Evolutionary conservation across 441 rosid genomes (phyloP), one percentile per base, ranked within the genome.

Genomic region (Brassica balearica): DNA sequence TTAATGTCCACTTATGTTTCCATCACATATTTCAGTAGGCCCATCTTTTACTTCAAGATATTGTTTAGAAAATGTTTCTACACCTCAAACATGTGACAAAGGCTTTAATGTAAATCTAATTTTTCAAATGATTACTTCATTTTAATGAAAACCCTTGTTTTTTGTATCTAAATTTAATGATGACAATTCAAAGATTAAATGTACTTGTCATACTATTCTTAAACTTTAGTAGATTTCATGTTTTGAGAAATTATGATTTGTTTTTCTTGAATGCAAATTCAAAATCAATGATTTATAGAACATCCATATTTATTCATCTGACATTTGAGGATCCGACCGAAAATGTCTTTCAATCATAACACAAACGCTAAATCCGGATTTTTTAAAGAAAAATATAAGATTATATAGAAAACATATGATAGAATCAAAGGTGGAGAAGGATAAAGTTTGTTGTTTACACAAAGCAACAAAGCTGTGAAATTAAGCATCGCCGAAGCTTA

Each of bases 401-500:
- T 29, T 46, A 2, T 46, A 46, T 46, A 11, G 4, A 46, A 29
- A 29, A 29, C 34, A 29, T 29, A 10, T 11, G 53, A 46, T 11
- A 29, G 14, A 46, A 46, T 46, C 53, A 46, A 11, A 46, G 14
- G 53, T 11, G 14, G 53, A 5, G 14, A 46, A 46, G 14, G 14
- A 46, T 10, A 48, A 48, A n/a, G 56, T 48, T 48, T 48, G 6
- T 48, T 48, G 56, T 48, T 48, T 48, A 53, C 59, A 53, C 59
- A 53, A 53, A 53, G 22, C 22, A 15, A 2, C 4, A 2, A 53
- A 53, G 9, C 22, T 53, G 8, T 53, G n/a, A 6, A 62, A 6
- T 73, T 73, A 73, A 73, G 71, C 77, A 2, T 1, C 19, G 56
- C 66, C 36, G 85, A 6, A 27, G 76, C 82, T 76, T 15, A 76